Evolutionary conservation across 2,329 filamentous ascomycete species (phyloP).

Genomic region (Fusarium sp.): DNA sequence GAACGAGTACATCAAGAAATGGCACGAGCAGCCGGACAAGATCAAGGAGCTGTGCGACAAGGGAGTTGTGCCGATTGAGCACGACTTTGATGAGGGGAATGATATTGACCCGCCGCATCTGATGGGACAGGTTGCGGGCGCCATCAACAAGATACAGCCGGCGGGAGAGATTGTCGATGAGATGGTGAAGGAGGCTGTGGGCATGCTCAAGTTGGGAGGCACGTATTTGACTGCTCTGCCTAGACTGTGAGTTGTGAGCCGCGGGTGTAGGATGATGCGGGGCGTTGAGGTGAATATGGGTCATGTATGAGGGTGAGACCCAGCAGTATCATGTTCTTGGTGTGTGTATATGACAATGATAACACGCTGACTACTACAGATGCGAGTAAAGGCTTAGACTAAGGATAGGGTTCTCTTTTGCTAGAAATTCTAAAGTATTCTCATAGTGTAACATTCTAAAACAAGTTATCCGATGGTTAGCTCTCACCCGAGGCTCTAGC

Average conservation of each 20-base stretch:
- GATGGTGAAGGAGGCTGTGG: conserved; percentile 82
- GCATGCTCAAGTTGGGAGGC: conserved; percentile 69
- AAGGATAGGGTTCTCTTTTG: no score
- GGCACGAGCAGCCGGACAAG: conserved; percentile 79
- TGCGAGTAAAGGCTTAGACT: no score
- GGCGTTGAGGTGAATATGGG: neutral
- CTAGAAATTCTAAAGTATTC: no score
- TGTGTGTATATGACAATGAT: neutral
- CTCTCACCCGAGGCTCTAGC: no score
- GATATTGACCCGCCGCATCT: conserved; percentile 88
- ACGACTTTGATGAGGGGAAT: conserved; percentile 83
- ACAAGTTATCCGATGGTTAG: no score
- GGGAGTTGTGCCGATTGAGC: conserved; percentile 81
- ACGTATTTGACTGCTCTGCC: conserved; percentile 60
- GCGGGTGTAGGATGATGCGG: neutral
- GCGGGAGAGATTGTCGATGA: conserved; percentile 86
- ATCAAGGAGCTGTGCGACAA: conserved; percentile 78
- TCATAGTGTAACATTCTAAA: no score
- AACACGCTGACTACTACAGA: no score
- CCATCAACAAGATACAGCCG: conserved; percentile 79
- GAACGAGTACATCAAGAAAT: conserved; percentile 84
- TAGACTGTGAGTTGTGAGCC: conserved; percentile 54
- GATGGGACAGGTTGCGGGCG: conserved; percentile 92
- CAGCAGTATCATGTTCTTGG: neutral
- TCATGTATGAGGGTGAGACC: neutral